Base-by-base conservation (phyloP, 495 filamentous ascomycete genomes). In the Xylaria castorea region DNA sequence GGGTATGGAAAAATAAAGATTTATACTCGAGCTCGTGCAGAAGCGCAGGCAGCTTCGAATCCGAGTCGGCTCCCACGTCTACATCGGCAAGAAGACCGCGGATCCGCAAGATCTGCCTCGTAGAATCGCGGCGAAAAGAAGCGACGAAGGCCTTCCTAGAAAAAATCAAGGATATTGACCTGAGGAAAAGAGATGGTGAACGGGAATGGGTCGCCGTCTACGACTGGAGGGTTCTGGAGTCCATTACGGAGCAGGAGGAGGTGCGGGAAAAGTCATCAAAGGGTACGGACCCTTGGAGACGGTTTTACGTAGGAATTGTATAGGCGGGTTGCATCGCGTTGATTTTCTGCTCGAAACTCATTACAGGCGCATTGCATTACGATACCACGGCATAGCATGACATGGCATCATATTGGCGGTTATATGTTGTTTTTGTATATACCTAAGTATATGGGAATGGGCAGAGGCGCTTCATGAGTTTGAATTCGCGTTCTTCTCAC, bases 201-300 rank as follows among this genome's bases (percentile, higher is more conserved):
- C 78, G 80, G 36, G 80, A 81, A 66, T 84, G 81, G 75, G 78
- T 87, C 0, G 73, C 77, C 2, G 78, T 86, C 0, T 89, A 83
- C 61, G 86, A 89, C 72, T 89, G 87, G 87, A 75, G 83, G 18
- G 78, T 86, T 1, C 67, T 89, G 11, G 83, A 87, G 75, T 76
- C 73, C 1, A 73, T 88, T 32, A 78, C 76, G 3, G 78, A 80
- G 61, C 75, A 80, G 22, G 85, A 81, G 22, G 85, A 89, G 63
- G 57, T 63, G 30, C 53, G 64, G 20, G 72, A 57, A 27, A n/a
- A 30, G 1, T 64, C 67, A 27, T 16, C 44, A 1, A 64, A 55
- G 42, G 71, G 42, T 16, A 66, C 64, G 7, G 75, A 78, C 36
- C 75, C 76, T 20, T 80, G 76, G 76, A 74, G 75, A 51, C 73